Base-by-base conservation (phyloP, 257 asterid species). In the Striga asiatica region DNA sequence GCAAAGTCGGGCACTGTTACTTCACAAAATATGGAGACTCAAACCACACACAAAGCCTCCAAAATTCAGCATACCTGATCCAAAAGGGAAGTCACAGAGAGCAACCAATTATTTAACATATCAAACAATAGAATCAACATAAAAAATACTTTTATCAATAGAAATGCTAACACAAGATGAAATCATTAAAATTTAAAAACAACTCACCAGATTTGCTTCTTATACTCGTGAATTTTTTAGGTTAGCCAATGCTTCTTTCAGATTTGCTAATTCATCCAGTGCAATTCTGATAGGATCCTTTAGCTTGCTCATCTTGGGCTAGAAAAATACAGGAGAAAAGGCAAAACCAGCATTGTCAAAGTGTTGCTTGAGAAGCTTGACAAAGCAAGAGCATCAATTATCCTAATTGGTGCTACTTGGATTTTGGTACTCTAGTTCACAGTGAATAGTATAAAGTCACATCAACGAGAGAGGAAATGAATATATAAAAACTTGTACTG, bases 241-340 rank as follows among this genome's bases (percentile, higher is more conserved):
- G 68, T 67, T 79, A 58, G 86, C 76, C 78, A 76, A 61, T 17
- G 76, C 69, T 61, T 68, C 74, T 61, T 73, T 75, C 45, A 78
- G 87, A 50, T 75, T 72, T 18, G 94, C 66, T 24, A 91, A 72
- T 67, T 80, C 82, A 5, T 21, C 76, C 81, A 91, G 61, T 8
- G 78, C 85, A 59, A 54, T 51, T 62, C 62, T 64, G 28, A 91
- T 84, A 56, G 92, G 83, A n/a, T 62, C 89, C 58, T 55, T 74
- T 34, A 87, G 51, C 76, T 55, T 71, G 67, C 47, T 64, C 68
- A 65, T 71, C 76, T 80, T 82, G 7, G 70, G 78, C 96, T 91
- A 54, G 16, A 56, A 66, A 25, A 23, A 31, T 14, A 56, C 20
- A 29, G 14, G n/a, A n/a, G n/a, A n/a, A n/a, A n/a, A n/a, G n/a